These are phyloP conservation scores for Starmera stellimalicola DNA, from an alignment of 1,139 yeast genomes.

Conservation along the genomic window DNA sequence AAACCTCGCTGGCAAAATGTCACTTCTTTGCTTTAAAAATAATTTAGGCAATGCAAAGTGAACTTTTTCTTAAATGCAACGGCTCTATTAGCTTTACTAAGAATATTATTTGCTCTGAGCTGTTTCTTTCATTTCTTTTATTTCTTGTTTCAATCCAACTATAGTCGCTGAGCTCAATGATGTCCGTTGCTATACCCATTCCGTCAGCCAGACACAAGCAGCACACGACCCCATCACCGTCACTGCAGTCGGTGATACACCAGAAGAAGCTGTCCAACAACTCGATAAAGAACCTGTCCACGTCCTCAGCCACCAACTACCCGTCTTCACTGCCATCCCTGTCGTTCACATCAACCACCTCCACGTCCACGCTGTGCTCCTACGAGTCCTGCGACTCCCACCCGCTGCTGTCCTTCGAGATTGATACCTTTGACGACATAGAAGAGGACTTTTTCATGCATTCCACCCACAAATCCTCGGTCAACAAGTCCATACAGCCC, in stretches of 20 bases:
- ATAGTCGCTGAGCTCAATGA: no score
- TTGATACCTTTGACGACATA: conserved; percentile 14
- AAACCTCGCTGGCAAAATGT: neutral
- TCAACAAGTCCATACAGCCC: neutral
- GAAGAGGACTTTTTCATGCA: conserved; percentile 16
- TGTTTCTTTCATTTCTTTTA: no score
- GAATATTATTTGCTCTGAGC: no score
- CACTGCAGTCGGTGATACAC: conserved; percentile 15
- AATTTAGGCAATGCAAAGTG: neutral
- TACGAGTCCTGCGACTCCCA: conserved; percentile 13
- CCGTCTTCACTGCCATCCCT: neutral
- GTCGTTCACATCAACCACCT: neutral
- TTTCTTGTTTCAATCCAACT: no score
- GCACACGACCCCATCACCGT: conserved; percentile 10
- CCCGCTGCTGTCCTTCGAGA: conserved; percentile 11
- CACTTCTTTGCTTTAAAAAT: neutral
- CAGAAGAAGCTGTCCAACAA: conserved; percentile 11
- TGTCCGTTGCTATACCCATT: conserved; percentile 14
- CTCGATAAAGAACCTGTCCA: conserved; percentile 4
- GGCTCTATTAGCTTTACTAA: no score
- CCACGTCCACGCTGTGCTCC: conserved; percentile 4
- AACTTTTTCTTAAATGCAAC: neutral
- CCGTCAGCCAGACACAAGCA: conserved; percentile 5
- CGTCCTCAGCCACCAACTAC: neutral
- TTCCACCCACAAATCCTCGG: neutral